phyloP scores from a whole-genome alignment of 2,329 filamentous ascomycete genomes.

The Fusarium goolgardi region DNA sequence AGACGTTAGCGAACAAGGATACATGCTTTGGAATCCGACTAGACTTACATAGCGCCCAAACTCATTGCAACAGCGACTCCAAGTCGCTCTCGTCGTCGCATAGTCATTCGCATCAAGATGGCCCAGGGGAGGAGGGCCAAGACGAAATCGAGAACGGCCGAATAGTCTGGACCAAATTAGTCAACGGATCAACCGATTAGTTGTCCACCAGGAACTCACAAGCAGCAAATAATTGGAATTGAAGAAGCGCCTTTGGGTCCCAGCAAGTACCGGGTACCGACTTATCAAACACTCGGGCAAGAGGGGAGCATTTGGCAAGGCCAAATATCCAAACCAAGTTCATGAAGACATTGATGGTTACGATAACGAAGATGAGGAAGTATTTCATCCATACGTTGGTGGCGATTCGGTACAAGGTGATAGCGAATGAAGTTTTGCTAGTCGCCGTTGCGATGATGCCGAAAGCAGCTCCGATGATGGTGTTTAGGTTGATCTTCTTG shows the following conservation, averaged over 20 bases:
- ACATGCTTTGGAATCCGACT: fast-evolving
- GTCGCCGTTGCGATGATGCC: slow-evolving; percentile 52
- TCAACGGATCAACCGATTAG: fast-evolving
- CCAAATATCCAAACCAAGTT: slow-evolving; percentile 53
- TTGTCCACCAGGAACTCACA: slow-evolving; percentile 38
- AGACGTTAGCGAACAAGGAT: slow-evolving; percentile 1
- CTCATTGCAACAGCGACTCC: slow-evolving; percentile 54
- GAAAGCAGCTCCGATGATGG: slow-evolving; percentile 47
- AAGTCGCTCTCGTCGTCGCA: slow-evolving; percentile 50
- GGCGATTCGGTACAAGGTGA: slow-evolving; percentile 52
- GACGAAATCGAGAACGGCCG: slow-evolving; percentile 51
- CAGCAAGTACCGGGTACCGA: slow-evolving; percentile 48
- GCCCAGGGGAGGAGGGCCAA: slow-evolving; percentile 51
- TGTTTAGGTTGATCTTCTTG: slow-evolving; percentile 44
- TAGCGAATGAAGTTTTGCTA: slow-evolving; percentile 55
- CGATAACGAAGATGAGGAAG: slow-evolving; percentile 50
- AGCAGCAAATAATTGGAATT: slow-evolving; percentile 49
- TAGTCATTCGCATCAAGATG: slow-evolving; percentile 50
- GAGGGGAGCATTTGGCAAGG: slow-evolving; percentile 49
- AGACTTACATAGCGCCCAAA: slow-evolving; percentile 49
- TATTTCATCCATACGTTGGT: slow-evolving; percentile 45
- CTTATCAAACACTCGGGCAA: slow-evolving; percentile 45
- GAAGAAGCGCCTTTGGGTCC: slow-evolving; percentile 43
- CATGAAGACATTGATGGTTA: slow-evolving; percentile 51
- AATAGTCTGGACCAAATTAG: slow-evolving; percentile 47